A percentile compares a stretch with the other conserved stretches of the same genome.
Evolutionary conservation across 1,284 basidiomycete genomes (phyloP).

Genomic region (Neonothopanus nambi): DNA sequence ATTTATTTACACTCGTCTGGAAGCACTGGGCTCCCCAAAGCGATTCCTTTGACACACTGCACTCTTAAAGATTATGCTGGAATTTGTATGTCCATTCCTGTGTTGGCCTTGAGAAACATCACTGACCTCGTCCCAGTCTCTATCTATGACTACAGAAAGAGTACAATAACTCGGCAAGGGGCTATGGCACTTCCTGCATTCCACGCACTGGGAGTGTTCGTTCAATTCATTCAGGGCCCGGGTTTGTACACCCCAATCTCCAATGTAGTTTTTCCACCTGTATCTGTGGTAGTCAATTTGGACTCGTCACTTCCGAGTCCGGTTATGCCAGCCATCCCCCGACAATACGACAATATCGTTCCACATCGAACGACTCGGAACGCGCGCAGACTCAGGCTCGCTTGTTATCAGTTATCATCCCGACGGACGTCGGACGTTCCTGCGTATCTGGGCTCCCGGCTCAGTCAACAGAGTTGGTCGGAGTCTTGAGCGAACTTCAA

Average conservation of each 20-base stretch:
- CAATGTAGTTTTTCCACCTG: constrained; percentile 31
- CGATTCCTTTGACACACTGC: constrained; percentile 16
- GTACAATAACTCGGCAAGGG: not conserved
- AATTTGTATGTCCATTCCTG: not conserved
- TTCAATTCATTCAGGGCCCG: constrained; percentile 25
- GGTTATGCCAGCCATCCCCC: constrained; percentile 25
- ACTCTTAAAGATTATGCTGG: not conserved
- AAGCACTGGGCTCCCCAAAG: not conserved
- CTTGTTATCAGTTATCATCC: constrained; percentile 33
- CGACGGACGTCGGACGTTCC: too few relatives aligned
- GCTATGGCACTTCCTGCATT: constrained; percentile 19
- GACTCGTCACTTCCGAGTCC: constrained; percentile 20
- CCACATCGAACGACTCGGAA: constrained; percentile 30
- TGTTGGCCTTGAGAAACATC: not conserved
- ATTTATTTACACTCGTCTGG: constrained; percentile 26
- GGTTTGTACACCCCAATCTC: constrained; percentile 25
- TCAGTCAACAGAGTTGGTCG: constrained; percentile 26
- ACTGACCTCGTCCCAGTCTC: not conserved
- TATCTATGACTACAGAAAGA: not conserved
- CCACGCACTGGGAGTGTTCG: constrained; percentile 31
- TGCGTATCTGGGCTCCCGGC: constrained; percentile 37
- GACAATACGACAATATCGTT: constrained; percentile 32
- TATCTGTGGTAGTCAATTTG: too few relatives aligned
- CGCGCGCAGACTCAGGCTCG: constrained; percentile 26
- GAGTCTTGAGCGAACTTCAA: constrained; percentile 22